These are phyloP conservation scores for Fagus crenata DNA, from an alignment of 306 rosid species.

Conservation along the genomic window DNA sequence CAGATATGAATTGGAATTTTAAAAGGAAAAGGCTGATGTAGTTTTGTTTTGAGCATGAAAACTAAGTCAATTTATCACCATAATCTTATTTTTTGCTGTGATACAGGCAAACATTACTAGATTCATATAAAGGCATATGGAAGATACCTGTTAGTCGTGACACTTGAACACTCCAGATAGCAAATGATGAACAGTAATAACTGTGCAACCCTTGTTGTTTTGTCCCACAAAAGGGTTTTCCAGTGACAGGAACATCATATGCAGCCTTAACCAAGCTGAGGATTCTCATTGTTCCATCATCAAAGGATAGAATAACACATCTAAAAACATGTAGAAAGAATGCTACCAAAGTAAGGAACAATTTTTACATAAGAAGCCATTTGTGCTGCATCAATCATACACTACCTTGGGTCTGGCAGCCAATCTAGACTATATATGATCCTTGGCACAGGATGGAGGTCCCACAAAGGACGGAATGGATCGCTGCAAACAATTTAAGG, in stretches of 20 bases:
- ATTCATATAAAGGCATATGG: background rate
- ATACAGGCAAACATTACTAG: background rate
- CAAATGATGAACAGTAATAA: constrained; percentile 52
- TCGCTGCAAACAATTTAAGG: constrained; percentile 54
- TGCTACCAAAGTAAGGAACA: background rate
- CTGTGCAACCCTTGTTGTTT: constrained; percentile 69
- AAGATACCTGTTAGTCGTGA: constrained; percentile 71
- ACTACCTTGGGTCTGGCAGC: constrained; percentile 80
- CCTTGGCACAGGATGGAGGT: constrained; percentile 59
- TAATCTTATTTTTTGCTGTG: background rate
- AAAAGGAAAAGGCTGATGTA: background rate
- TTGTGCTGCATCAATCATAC: constrained; percentile 13
- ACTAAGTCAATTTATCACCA: background rate
- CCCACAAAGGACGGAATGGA: constrained; percentile 89
- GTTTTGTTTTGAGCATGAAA: constrained; percentile 6
- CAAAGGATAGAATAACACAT: constrained; percentile 77
- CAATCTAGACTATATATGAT: constrained; percentile 83
- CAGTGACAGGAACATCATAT: constrained; percentile 68
- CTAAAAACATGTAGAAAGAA: constrained; percentile 46
- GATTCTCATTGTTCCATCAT: constrained; percentile 85
- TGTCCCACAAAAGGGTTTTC: constrained; percentile 58
- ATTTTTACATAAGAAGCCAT: constrained; percentile 21
- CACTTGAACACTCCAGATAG: constrained; percentile 86
- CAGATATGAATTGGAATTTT: background rate
- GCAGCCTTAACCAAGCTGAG: constrained; percentile 78